A percentile compares a stretch with the other conserved stretches of the same genome.
phyloP scores from a whole-genome alignment of 371 early-diverging fungal species.

The Mucor mucedo region DNA sequence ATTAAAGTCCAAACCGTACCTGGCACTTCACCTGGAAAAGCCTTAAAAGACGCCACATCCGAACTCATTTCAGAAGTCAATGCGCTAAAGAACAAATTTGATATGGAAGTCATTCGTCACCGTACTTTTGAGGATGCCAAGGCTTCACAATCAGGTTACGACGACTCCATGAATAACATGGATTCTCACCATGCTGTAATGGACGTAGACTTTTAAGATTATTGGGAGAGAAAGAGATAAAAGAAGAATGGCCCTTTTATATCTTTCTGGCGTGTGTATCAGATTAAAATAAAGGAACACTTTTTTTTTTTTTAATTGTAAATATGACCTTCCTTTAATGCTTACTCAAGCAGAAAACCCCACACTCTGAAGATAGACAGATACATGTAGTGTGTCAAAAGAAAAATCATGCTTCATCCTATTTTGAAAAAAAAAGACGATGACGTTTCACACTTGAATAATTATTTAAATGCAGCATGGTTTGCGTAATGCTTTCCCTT shows the following conservation, averaged over 20 bases:
- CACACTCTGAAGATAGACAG: too few relatives aligned
- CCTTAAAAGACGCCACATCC: slow-evolving; percentile 78
- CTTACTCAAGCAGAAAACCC: too few relatives aligned
- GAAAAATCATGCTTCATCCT: too few relatives aligned
- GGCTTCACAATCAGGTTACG: slow-evolving; percentile 39
- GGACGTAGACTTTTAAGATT: slow-evolving; percentile 58
- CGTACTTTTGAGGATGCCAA: slow-evolving; percentile 55
- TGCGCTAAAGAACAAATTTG: slow-evolving; percentile 85
- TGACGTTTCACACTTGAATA: too few relatives aligned
- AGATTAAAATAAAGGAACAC: too few relatives aligned
- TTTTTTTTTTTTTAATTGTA: slow-evolving; percentile 1
- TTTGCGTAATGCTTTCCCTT: too few relatives aligned
- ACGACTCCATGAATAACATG: slow-evolving; percentile 36
- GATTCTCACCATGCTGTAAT: slow-evolving; percentile 49
- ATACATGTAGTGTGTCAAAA: too few relatives aligned
- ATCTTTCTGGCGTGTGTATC: not conserved
- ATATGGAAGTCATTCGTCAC: slow-evolving; percentile 61
- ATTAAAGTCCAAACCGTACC: slow-evolving; percentile 92
- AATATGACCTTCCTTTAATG: too few relatives aligned
- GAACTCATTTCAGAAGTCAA: slow-evolving; percentile 81
- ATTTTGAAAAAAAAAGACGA: too few relatives aligned
- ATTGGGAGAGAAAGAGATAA: not conserved
- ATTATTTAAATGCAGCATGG: too few relatives aligned
- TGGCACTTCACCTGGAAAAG: slow-evolving; percentile 83
- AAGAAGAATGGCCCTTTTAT: not conserved